phyloP scores from a whole-genome alignment of 495 filamentous ascomycete genomes.

The Podospora australis region DNA sequence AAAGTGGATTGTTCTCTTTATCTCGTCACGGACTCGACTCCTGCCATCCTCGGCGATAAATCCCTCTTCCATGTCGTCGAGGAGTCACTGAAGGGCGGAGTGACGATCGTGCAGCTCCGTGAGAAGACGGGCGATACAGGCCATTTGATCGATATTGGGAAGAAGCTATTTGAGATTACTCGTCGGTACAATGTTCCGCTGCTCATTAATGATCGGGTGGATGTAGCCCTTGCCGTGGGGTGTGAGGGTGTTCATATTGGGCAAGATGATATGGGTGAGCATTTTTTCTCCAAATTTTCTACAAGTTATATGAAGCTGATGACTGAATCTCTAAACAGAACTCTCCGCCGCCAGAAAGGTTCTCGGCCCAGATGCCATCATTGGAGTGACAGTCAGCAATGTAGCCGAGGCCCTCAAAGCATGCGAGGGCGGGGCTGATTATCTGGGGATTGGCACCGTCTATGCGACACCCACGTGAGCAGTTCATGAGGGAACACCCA shows the following conservation, averaged over 20 bases:
- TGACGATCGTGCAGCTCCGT: constrained; percentile 81
- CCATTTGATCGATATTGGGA: constrained; percentile 62
- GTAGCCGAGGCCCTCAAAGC: constrained; percentile 61
- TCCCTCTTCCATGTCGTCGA: constrained; percentile 71
- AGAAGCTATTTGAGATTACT: constrained; percentile 63
- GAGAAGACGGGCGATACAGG: constrained; percentile 81
- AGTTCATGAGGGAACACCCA: too few species aligned
- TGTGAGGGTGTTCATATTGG: constrained; percentile 92
- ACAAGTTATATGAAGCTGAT: background rate
- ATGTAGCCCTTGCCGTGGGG: constrained; percentile 78
- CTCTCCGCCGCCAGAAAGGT: constrained; percentile 60
- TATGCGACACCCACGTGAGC: constrained; percentile 75
- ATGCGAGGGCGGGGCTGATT: constrained; percentile 67
- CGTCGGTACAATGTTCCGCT: constrained; percentile 64
- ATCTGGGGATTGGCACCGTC: constrained; percentile 82
- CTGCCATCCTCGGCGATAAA: constrained; percentile 62
- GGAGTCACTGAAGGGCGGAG: constrained; percentile 70
- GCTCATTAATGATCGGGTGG: constrained; percentile 92
- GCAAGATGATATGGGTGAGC: constrained; percentile 83
- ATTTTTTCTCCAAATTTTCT: background rate
- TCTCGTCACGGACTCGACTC: constrained; percentile 87
- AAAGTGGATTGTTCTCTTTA: constrained; percentile 59
- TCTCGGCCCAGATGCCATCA: constrained; percentile 61
- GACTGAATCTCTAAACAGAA: constrained; percentile 32
- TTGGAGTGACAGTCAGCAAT: constrained; percentile 66